A percentile compares a stretch with the other conserved stretches of the same genome.
Conservation (phyloP, 2,329 filamentous ascomycete genomes). For the Beauveria bassiana region DNA sequence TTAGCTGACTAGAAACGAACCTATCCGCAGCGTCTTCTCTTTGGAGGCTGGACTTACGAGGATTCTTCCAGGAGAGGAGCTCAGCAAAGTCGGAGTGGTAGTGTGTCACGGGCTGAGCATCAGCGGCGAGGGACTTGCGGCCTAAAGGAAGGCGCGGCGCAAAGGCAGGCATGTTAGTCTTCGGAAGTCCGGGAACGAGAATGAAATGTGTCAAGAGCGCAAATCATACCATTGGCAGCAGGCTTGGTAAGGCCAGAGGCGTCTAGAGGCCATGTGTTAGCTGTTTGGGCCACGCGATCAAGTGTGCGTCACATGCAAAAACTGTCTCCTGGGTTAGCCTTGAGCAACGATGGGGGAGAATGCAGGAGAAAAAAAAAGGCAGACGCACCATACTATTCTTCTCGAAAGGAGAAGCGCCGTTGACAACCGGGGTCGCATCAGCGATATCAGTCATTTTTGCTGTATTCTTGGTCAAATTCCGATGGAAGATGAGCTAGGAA, state of each 20-base stretch:
- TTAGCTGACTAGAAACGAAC: constrained; percentile 8
- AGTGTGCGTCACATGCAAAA: constrained; percentile 13
- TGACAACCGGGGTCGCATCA: constrained; percentile 31
- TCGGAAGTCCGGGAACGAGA: neutral
- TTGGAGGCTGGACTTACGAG: constrained; percentile 40
- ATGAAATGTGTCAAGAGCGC: neutral
- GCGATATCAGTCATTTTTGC: constrained; percentile 34
- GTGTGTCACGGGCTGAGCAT: constrained; percentile 51
- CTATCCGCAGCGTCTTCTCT: neutral
- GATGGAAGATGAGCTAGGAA: neutral
- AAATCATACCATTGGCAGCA: constrained; percentile 27
- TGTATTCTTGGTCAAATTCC: constrained; percentile 6
- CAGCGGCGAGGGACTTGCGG: constrained; percentile 10
- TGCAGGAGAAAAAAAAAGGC: constrained; percentile 9
- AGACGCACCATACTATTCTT: constrained; percentile 45
- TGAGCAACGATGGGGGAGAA: neutral
- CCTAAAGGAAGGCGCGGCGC: neutral
- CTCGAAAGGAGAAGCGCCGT: constrained; percentile 39
- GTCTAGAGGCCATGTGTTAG: constrained; percentile 11
- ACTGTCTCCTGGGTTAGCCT: constrained; percentile 11
- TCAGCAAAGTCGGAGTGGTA: constrained; percentile 66
- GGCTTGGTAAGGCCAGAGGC: constrained; percentile 2
- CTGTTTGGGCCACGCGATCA: constrained; percentile 7
- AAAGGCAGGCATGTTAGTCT: constrained; percentile 1
- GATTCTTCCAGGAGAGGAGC: constrained; percentile 62